A percentile compares a stretch with the other conserved stretches of the same genome.
Evolutionary conservation across 768 basidiomycete species (phyloP).

Genomic region (Lactarius quietus): DNA sequence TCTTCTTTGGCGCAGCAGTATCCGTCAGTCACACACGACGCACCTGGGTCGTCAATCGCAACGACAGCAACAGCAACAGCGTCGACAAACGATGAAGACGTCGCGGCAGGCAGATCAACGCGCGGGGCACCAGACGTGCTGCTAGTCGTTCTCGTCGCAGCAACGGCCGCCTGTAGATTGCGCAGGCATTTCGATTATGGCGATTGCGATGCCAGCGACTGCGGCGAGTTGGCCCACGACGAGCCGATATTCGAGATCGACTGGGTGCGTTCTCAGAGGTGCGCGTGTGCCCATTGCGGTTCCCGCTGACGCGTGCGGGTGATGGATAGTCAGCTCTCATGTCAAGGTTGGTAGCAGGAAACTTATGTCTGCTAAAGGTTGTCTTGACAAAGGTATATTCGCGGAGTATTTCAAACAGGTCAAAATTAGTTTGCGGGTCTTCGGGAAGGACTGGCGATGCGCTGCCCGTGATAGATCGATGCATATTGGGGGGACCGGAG

Average conservation of each 20-base stretch:
- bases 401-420: slow-evolving; percentile 54
- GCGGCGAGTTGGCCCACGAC: slow-evolving; percentile 33
- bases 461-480: neutral
- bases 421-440: slow-evolving; percentile 26
- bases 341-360: slow-evolving; percentile 12
- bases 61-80: neutral
- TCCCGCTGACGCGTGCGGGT: slow-evolving; percentile 35
- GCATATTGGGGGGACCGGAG: slow-evolving; percentile 28
- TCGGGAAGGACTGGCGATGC: slow-evolving; percentile 26
- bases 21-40: neutral
- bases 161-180: slow-evolving; percentile 45
- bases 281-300: slow-evolving; percentile 26
- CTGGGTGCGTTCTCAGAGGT: slow-evolving; percentile 45
- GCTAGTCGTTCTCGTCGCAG: neutral
- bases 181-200: slow-evolving; percentile 52
- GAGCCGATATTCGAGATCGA: slow-evolving; percentile 56
- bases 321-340: slow-evolving; percentile 38
- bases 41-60: neutral
- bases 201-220: slow-evolving; percentile 30
- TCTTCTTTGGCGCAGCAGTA: neutral
- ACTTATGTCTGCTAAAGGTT: slow-evolving; percentile 86
- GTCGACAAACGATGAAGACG: neutral
- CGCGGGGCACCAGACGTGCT: slow-evolving; percentile 32
- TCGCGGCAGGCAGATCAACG: neutral
- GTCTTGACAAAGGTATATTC: slow-evolving; percentile 89